Evolutionary conservation across 2,329 filamentous ascomycete genomes (phyloP).

Genomic region (Colletotrichum liaoningense): DNA sequence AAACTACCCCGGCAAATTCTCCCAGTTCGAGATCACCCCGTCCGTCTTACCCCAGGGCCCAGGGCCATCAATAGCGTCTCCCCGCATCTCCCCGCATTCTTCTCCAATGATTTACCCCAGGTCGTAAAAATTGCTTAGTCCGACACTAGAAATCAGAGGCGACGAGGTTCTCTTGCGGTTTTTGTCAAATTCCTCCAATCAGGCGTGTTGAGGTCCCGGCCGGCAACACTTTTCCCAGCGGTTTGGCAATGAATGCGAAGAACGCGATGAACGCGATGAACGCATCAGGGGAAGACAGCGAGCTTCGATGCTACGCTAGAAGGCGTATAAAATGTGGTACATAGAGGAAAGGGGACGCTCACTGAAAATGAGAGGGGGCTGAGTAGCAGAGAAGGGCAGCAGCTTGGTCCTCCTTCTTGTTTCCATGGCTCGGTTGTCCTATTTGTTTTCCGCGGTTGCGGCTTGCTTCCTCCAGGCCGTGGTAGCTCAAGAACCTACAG

Average conservation of each 20-base stretch:
- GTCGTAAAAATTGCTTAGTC: neutral
- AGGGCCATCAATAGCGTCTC: constrained; percentile 7
- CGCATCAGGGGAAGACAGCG: neutral
- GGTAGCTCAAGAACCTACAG: constrained; percentile 28
- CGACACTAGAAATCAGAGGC: neutral
- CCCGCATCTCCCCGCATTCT: constrained; percentile 34
- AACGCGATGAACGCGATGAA: neutral
- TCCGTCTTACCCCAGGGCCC: neutral
- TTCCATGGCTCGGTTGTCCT: constrained; percentile 14
- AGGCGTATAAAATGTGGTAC: constrained; percentile 18
- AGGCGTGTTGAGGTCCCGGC: neutral
- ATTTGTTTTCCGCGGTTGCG: constrained; percentile 9
- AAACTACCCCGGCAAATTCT: constrained; percentile 1
- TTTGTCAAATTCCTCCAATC: constrained; percentile 33
- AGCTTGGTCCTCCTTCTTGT: neutral
- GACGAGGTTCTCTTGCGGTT: constrained; percentile 16
- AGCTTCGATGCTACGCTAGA: neutral
- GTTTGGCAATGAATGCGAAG: neutral
- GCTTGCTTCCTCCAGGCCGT: constrained; percentile 16
- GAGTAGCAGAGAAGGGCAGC: neutral
- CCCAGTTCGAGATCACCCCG: constrained; percentile 12
- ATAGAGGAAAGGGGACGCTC: neutral
- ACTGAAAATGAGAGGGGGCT: neutral
- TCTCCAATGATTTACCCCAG: constrained; percentile 29
- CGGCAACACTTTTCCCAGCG: neutral